Evolutionary conservation across 1,139 yeast species (phyloP), one percentile per base, ranked within the genome.

Genomic region (Lodderomyces orthopsilosis): DNA sequence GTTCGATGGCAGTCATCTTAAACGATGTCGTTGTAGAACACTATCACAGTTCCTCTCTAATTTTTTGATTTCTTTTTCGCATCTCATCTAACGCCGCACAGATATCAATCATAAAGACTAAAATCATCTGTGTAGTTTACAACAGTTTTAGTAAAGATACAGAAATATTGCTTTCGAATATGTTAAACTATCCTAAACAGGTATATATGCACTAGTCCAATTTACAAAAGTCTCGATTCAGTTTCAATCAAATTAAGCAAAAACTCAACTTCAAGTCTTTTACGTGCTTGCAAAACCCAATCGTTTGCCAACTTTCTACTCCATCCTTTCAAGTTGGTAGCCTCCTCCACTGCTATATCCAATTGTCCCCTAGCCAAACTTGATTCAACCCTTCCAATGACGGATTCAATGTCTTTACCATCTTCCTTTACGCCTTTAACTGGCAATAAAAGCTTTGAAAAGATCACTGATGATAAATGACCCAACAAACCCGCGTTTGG

Each of bases 401-500:
- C 85, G 40, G 90, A 79, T 67, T 93, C 98, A 48, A 91, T 81
- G 58, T 93, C 97, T 55, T 79, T 80, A 42, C 95, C 96, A 41
- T 79, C 75, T 23, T 77, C 74, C 53, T 73, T 63, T 35, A 66
- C 54, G 37, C 77, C 77, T 45, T 90, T 85, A 37, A 74, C 74
- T 13, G 84, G 80, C 53, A 89, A 74, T 56, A 93, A 74, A 46
- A 91, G 76, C 57, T 79, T 79, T 40, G 96, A 85, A 59, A 91
- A 87, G 8, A 89, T 46, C 50, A 77, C 68, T 12, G 98, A 91
- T 8, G 95, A 77, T 42, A 90, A 64, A 65, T 93, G 97, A 36
- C 97, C 98, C 55, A 93, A 78, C 46, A 93, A 78, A 57, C 98
- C 98, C 26, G 98, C 96, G 61, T 91, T 87, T 55, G 95, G 95